Base-by-base conservation (phyloP, 2,329 filamentous ascomycete genomes). In the Teratosphaeria viscida region DNA sequence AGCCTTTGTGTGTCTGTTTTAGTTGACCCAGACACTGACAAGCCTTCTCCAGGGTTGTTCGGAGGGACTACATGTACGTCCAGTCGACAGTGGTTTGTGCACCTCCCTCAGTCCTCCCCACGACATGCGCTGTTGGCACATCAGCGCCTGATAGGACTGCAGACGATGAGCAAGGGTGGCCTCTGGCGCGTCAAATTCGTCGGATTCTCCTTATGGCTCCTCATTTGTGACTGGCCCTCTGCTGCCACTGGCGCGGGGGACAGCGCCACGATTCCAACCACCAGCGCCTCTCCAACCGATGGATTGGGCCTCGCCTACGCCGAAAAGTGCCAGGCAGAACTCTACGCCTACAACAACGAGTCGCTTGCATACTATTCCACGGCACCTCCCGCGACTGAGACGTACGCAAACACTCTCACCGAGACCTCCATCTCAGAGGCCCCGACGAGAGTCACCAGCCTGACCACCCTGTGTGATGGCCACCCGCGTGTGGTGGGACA, bases 391-490 rank as follows among this genome's bases (percentile, higher is more conserved):
- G 16, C 19, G 8, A 49, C 43, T 2, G 19, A 19, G 3, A 19
- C 19, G 8, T 49, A 19, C 19, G 19, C 43, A 23, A 49, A n/a
- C 43, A 49, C 43, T n/a, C n/a, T 49, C 1, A 49, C 19, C 43
- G 5, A 19, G 2, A 23, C 16, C 8, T 16, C 8, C 5, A 23
- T 23, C n/a, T 49, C 43, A 7, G 8, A n/a, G 26, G 43, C 16
- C 8, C 8, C 43, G n/a, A 10, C 43, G 5, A 2, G 7, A 49
- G n/a, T n/a, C 43, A 49, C 43, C n/a, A 49, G 43, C 43, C 43
- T 49, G 54, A 56, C 54, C 7, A 63, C 61, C 1, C 52, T 63
- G 10, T 63, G 61, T 54, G 61, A 63, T 60, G 61, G 61, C 3
- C 53, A 63, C 32, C 61, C 61, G 6, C 43, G 61, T 7, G 60